Base-by-base conservation (phyloP, 441 rosid genomes). In the Pelargonium myrrhifolium region DNA sequence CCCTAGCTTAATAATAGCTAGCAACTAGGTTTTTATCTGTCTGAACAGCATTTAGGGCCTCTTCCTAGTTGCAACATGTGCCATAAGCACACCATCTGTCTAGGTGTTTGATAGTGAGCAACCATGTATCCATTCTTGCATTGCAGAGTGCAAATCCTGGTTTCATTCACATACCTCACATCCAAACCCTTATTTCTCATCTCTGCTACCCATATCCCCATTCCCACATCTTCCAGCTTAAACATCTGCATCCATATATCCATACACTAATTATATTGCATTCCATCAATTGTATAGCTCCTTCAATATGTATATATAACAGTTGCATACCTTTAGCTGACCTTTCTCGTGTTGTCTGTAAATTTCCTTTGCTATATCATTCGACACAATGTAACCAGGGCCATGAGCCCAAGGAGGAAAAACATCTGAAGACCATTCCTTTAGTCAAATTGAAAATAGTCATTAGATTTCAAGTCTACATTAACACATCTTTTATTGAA, bases 161-260 rank as follows among this genome's bases (percentile, higher is more conserved):
- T 73, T 70, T 88, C 87, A 14, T 87, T 86, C 67, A 77, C 74
- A 58, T 85, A 85, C 22, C 74, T 76, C 77, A 81, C 75, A 68
- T 81, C 65, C 75, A 51, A 9, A 17, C 77, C 77, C 37, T 62
- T 39, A 37, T 74, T 74, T 66, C 62, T 70, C 71, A 74, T 53
- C 40, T 65, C 83, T 0, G 78, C 63, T 69, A 87, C 85, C 92
- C 92, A 87, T 78, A 87, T 82, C 69, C 92, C 93, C 93, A 87
- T 87, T 37, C 88, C 84, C 74, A 87, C 92, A 82, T 87, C 92
- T 78, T 87, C 92, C 79, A 87, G 80, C 80, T 84, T 87, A 55
- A 87, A 85, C 74, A 87, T 82, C 93, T 87, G 72, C 75, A 69
- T 65, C 62, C 10, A 69, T 55, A 10, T n/a, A 39, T 6, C 4